Evolutionary conservation across 768 basidiomycete species (phyloP), one percentile per base, ranked within the genome.

Genomic region (Lactarius quietus): DNA sequence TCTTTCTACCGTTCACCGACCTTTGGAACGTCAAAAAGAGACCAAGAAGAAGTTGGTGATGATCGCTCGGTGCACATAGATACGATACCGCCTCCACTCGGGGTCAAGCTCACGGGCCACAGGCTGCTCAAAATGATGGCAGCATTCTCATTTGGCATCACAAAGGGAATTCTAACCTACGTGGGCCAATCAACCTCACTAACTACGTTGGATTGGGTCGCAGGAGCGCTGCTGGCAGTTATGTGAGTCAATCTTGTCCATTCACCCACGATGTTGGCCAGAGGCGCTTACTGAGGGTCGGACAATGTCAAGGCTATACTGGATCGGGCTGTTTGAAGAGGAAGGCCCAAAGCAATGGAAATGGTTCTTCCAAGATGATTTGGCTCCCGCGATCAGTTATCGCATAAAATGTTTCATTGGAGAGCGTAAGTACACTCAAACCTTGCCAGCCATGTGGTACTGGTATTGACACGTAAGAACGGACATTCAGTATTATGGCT

Each of bases 101-200:
- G 64, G 8, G 54, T 60, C 53, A 51, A 61, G 35, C 64, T 61
- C 14, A 65, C 64, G 20, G 54, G 23, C 9, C 61, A 61, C 36
- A 55, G 54, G 17, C 10, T 61, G 7, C 26, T 65, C 54, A 65
- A 61, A 12, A 65, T 56, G 43, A 56, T 33, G 53, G 18, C 38
- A 0, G 9, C 56, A 18, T 56, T 56, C 9, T 15, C 15, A 0
- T 56, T 65, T 39, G 43, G 59, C 43, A 1, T 51, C 9, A 8
- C 35, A 26, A 60, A 60, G 54, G 64, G 28, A 3, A 39, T 65
- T 54, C 43, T 65, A 17, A 51, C 59, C 0, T 65, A 60, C 36
- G 61, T 31, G 63, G 58, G 53, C 3, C 31, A 29, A 12, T 45
- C 63, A 12, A 23, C 12, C 52, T 20, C 35, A 10, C 53, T 41